Conservation (phyloP, 2,329 filamentous ascomycete species). For the Lizonia empirigonia region DNA sequence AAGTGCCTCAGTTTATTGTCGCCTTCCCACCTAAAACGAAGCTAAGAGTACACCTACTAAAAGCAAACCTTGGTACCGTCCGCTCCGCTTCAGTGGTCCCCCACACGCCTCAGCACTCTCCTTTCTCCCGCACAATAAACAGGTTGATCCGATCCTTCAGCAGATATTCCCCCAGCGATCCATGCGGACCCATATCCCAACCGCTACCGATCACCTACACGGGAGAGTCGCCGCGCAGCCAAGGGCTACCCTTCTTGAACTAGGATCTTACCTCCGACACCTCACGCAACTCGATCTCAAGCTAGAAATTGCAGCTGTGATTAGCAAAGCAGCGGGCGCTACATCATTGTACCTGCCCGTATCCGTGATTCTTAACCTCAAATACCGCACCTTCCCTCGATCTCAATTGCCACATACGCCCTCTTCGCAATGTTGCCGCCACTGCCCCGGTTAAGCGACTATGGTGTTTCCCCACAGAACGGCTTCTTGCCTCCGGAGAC, state of each 20-base stretch:
- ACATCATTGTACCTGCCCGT: constrained; percentile 10
- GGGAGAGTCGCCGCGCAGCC: constrained; percentile 4
- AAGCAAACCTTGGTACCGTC: constrained; percentile 16
- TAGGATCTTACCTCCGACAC: background rate
- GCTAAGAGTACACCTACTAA: constrained; percentile 11
- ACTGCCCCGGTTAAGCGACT: constrained; percentile 67
- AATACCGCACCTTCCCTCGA: constrained; percentile 6
- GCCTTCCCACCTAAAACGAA: constrained; percentile 1
- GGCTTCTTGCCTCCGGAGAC: constrained; percentile 86
- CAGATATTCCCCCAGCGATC: background rate
- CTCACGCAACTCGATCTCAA: constrained; percentile 5
- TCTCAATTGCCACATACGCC: background rate
- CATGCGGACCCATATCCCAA: background rate
- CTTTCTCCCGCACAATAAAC: constrained; percentile 9
- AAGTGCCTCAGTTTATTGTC: constrained; percentile 2
- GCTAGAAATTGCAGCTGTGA: constrained; percentile 5
- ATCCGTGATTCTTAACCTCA: constrained; percentile 8
- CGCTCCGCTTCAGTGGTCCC: constrained; percentile 16
- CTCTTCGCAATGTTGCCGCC: constrained; percentile 47
- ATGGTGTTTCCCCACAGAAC: constrained; percentile 76
- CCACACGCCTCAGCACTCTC: constrained; percentile 13
- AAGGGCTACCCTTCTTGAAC: constrained; percentile 10
- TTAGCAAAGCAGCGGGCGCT: constrained; percentile 13
- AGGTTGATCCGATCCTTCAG: constrained; percentile 2
- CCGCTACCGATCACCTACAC: background rate